phyloP scores from a whole-genome alignment of 2,329 filamentous ascomycete species.

The Fusarium gaditjirri region DNA sequence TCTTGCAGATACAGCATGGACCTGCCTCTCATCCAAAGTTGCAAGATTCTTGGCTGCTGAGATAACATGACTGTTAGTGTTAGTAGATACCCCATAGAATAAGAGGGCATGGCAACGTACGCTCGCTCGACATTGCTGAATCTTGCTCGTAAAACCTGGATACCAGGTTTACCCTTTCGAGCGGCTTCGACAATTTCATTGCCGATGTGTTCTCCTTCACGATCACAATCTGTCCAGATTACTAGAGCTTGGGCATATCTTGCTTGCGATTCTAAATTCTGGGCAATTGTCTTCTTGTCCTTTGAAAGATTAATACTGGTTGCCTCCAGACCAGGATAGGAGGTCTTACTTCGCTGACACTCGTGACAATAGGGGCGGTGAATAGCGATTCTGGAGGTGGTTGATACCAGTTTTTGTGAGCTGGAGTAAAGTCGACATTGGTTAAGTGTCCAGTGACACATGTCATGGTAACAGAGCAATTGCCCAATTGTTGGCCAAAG shows the following conservation, averaged over 20 bases:
- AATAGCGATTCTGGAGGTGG: conserved; percentile 85
- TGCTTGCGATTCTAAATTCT: conserved; percentile 86
- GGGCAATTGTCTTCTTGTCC: conserved; percentile 83
- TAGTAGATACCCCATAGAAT: neutral
- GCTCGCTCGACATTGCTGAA: conserved; percentile 97
- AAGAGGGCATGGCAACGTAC: conserved; percentile 57
- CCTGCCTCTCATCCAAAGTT: conserved; percentile 84
- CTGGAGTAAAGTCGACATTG: conserved; percentile 76
- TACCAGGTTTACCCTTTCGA: conserved; percentile 73
- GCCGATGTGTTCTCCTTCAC: conserved; percentile 96
- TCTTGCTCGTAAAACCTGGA: conserved; percentile 84
- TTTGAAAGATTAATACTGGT: conserved; percentile 49
- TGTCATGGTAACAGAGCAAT: conserved; percentile 90
- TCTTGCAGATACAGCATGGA: conserved; percentile 85
- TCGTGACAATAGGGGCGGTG: conserved; percentile 77
- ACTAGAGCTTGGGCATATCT: conserved; percentile 78
- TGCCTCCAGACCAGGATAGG: neutral
- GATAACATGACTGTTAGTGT: conserved; percentile 76
- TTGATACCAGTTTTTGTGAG: conserved; percentile 82
- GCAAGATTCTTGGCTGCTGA: conserved; percentile 82
- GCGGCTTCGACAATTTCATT: conserved; percentile 89
- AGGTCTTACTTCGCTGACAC: conserved; percentile 70
- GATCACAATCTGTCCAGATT: conserved; percentile 99
- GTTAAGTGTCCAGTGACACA: conserved; percentile 91
- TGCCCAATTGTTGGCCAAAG: conserved; percentile 83